phyloP scores from a whole-genome alignment of 2,329 filamentous ascomycete genomes.

The Aquanectria penicillioides region DNA sequence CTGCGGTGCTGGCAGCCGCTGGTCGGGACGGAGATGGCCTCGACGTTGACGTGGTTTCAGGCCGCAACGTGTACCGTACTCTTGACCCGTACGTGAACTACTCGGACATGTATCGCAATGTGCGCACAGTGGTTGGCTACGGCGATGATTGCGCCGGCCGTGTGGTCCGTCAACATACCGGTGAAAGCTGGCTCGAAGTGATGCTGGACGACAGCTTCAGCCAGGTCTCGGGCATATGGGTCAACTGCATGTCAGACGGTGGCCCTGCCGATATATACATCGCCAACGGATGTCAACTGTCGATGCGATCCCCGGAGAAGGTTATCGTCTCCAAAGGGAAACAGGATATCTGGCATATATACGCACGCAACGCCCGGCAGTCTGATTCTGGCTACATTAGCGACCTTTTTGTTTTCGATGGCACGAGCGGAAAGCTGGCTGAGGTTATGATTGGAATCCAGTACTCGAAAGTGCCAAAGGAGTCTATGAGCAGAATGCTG shows the following conservation, averaged over 20 bases:
- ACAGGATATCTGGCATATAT: background rate
- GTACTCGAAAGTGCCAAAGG: background rate
- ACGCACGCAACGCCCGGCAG: background rate
- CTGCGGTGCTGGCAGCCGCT: background rate
- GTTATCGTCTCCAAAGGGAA: no score
- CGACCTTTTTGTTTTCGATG: constrained; percentile 16
- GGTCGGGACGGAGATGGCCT: no score
- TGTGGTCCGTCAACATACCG: background rate
- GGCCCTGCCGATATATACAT: background rate
- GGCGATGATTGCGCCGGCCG: background rate
- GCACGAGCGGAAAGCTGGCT: background rate
- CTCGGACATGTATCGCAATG: background rate
- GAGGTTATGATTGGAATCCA: constrained; percentile 10
- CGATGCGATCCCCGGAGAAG: constrained; percentile 2
- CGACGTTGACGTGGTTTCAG: background rate
- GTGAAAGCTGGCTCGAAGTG: constrained; percentile 7
- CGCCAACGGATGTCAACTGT: background rate
- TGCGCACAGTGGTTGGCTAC: background rate
- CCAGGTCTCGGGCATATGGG: constrained; percentile 7
- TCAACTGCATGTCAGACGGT: constrained; percentile 9
- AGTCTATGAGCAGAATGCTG: background rate
- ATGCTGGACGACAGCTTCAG: background rate
- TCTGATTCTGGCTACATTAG: background rate
- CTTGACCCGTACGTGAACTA: constrained; percentile 5
- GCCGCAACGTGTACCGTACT: constrained; percentile 8